These are phyloP conservation scores for Paracamarosporium sp. DNA, from an alignment of 2,329 filamentous ascomycete species.

Conservation along the genomic window DNA sequence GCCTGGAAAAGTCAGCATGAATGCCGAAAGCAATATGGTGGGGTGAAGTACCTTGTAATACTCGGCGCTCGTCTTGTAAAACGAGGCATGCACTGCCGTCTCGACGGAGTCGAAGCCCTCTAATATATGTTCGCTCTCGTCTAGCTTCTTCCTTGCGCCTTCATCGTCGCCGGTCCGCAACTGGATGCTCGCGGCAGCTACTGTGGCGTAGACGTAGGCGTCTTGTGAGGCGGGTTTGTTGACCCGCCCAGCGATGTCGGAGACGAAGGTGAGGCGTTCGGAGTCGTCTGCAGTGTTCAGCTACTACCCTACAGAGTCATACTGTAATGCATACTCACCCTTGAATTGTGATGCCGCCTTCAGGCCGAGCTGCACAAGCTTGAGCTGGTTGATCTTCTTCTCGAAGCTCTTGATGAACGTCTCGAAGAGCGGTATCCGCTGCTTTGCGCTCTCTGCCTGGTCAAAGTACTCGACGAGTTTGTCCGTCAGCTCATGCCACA, in stretches of 20 bases:
- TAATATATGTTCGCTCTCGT: constrained; percentile 84
- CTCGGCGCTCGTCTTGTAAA: constrained; percentile 93
- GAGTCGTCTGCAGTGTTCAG: constrained; percentile 71
- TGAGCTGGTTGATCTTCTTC: constrained; percentile 98
- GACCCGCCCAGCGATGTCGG: constrained; percentile 83
- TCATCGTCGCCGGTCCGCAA: constrained; percentile 79
- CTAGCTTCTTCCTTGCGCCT: constrained; percentile 85
- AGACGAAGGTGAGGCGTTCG: constrained; percentile 85
- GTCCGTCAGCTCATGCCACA: constrained; percentile 98
- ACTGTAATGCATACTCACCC: constrained; percentile 57
- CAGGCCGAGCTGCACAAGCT: constrained; percentile 89
- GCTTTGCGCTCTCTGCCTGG: constrained; percentile 77
- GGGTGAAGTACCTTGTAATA: constrained; percentile 75
- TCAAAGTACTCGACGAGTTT: constrained; percentile 88
- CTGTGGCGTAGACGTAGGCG: constrained; percentile 91
- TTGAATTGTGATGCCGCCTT: constrained; percentile 85
- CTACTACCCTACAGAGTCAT: background rate
- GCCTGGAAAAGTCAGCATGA: constrained; percentile 50
- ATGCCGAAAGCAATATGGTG: background rate
- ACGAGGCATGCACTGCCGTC: constrained; percentile 91
- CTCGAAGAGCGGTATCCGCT: constrained; percentile 91
- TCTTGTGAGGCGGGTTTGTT: constrained; percentile 93
- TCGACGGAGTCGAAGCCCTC: constrained; percentile 95
- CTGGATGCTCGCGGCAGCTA: constrained; percentile 87
- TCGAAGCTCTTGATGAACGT: constrained; percentile 95